Conservation (phyloP, 2,329 filamentous ascomycete genomes). For the Arthrobotrys musiformis region DNA sequence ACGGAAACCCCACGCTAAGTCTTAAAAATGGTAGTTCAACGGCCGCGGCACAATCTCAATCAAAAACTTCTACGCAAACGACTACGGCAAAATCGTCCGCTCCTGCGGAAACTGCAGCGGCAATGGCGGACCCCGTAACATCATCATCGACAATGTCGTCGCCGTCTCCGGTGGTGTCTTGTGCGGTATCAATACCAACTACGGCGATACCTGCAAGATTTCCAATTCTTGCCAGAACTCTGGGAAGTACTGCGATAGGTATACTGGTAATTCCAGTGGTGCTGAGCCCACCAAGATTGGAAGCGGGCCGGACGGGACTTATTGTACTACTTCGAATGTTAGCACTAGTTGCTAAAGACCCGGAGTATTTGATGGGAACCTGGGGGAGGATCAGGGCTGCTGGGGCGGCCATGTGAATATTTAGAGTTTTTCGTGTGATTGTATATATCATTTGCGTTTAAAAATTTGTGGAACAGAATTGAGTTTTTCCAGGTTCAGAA, state of each 20-base stretch:
- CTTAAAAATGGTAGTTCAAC: too few species aligned
- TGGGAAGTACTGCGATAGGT: slow-evolving; percentile 61
- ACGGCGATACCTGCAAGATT: slow-evolving; percentile 65
- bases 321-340: slow-evolving; percentile 58
- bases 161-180: slow-evolving; percentile 63
- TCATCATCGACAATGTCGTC: slow-evolving; percentile 65
- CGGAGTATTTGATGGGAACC: background rate
- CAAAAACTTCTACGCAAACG: slow-evolving; percentile 63
- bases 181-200: slow-evolving; percentile 68
- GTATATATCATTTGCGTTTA: too few species aligned
- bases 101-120: slow-evolving; percentile 67
- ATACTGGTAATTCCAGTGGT: slow-evolving; percentile 62
- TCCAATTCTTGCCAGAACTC: slow-evolving; percentile 62
- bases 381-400: background rate
- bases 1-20: too few species aligned
- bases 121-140: slow-evolving; percentile 63
- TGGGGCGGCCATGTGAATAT: background rate
- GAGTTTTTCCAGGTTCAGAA: too few species aligned
- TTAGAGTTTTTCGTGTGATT: too few species aligned
- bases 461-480: too few species aligned
- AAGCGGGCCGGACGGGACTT: slow-evolving; percentile 62
- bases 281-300: slow-evolving; percentile 63
- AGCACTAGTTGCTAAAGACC: slow-evolving; percentile 1
- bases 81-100: slow-evolving; percentile 67
- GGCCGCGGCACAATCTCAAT: slow-evolving; percentile 63